A percentile compares a stretch with the other conserved stretches of the same genome.
phyloP scores from a whole-genome alignment of 2,329 filamentous ascomycete genomes.

The Aspergillus amoenus region DNA sequence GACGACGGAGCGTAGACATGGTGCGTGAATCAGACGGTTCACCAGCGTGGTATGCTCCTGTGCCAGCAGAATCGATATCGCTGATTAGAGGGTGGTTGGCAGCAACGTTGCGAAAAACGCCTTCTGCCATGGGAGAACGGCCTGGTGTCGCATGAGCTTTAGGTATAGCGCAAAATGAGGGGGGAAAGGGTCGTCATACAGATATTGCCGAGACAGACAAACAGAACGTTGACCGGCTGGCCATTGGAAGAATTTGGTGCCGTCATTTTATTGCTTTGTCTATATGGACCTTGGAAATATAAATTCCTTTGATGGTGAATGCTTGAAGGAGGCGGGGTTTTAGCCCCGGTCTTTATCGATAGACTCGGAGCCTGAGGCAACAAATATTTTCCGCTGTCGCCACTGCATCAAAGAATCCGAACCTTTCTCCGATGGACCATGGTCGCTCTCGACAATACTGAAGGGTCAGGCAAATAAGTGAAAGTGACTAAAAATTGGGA shows the following conservation, averaged over 20 bases:
- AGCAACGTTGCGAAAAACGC: slow-evolving; percentile 75
- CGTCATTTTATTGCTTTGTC: slow-evolving; percentile 21
- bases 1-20: slow-evolving; percentile 69
- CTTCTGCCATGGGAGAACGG: slow-evolving; percentile 92
- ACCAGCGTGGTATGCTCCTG: slow-evolving; percentile 80
- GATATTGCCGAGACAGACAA: slow-evolving; percentile 97
- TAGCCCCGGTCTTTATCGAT: background rate
- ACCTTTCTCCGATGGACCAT: background rate
- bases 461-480: too few relatives aligned
- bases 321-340: slow-evolving; percentile 4
- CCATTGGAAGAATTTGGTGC: slow-evolving; percentile 12
- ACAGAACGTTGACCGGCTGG: slow-evolving; percentile 68
- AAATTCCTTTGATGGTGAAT: background rate
- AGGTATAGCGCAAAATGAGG: background rate
- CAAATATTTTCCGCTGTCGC: background rate
- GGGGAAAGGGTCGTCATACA: slow-evolving; percentile 50
- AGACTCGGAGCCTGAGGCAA: background rate
- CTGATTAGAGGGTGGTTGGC: slow-evolving; percentile 60
- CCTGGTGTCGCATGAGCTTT: slow-evolving; percentile 36
- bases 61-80: slow-evolving; percentile 84
- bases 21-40: slow-evolving; percentile 78
- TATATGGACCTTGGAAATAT: background rate
- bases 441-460: too few relatives aligned
- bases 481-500: background rate
- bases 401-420: background rate